Evolutionary conservation across 106 monocot species (phyloP), one percentile per base, ranked within the genome.

Genomic region (Acanthochlamys bracteata): DNA sequence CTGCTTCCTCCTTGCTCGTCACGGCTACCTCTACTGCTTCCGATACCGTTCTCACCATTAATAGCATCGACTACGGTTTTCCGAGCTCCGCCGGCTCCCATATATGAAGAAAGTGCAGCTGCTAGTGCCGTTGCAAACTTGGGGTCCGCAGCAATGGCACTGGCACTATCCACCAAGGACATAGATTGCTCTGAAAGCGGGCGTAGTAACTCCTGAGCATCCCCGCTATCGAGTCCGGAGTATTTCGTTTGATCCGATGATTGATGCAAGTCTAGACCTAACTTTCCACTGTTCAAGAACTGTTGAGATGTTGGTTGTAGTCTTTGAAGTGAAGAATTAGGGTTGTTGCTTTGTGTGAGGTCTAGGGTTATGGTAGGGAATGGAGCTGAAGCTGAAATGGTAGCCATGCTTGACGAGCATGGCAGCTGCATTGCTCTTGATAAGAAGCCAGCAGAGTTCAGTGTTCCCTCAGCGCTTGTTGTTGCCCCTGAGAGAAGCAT

Each of bases 401-500:
- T 59, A 39, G 72, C 72, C 72, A 72, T 67, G 74, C 46, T 66
- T 7, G 74, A 67, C 11, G 51, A 42, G 41, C 51, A 41, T 2
- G 40, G 42, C 42, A 42, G 69, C 0, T n/a, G n/a, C n/a, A 75
- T 74, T 43, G 75, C 63, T 4, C 74, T 20, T 2, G 72, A 61
- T 21, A 82, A 39, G 55, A 76, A 76, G 71, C 64, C 71, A 47
- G 62, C 71, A 45, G 76, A 45, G 66, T 68, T 76, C 66, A 89
- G 69, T 19, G 84, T 53, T 16, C 73, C 75, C 1, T 79, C 79
- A 3, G 66, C 10, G 61, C 82, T 83, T 13, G 82, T 64, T 74
- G 76, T 82, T 9, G 83, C 75, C 0, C 83, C 86, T 9, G 90
- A 86, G 16, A 86, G 67, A n/a, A 90, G 86, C 83, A 86, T 90